These are phyloP conservation scores for Dipodascus albidus DNA, from an alignment of 805 yeast species.

Conservation along the genomic window DNA sequence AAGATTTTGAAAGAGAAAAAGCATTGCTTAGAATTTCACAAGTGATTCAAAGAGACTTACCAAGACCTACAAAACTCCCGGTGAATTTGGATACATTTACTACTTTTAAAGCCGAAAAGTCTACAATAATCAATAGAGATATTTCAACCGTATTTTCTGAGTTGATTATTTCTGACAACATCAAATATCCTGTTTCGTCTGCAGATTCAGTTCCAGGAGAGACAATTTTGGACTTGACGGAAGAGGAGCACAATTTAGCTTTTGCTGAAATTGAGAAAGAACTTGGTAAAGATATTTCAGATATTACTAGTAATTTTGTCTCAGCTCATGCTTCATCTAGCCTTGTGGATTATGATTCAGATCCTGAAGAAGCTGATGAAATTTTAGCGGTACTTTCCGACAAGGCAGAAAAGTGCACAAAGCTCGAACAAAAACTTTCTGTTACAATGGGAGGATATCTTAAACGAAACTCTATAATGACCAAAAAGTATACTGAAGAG, in stretches of 20 bases:
- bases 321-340: conserved; percentile 6
- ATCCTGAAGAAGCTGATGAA: conserved; percentile 1
- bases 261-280: conserved; percentile 11
- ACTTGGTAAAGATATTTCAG: conserved; percentile 3
- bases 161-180: conserved; percentile 20
- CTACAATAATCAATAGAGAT: not conserved
- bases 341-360: conserved; percentile 4
- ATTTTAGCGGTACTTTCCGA: conserved; percentile 3
- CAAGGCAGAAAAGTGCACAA: conserved; percentile 19
- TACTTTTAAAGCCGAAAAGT: not conserved
- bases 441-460: conserved; percentile 26
- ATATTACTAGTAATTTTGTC: not conserved
- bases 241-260: conserved; percentile 5
- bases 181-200: conserved; percentile 14
- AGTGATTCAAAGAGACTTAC: conserved; percentile 35
- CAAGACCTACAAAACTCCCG: conserved; percentile 16
- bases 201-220: conserved; percentile 7
- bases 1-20: conserved; percentile 12
- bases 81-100: not conserved
- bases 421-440: conserved; percentile 23
- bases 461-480: conserved; percentile 20
- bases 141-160: conserved; percentile 9
- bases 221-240: conserved; percentile 16
- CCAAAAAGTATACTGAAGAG: conserved; percentile 13
- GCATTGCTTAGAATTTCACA: conserved; percentile 33